These are phyloP conservation scores for Claviceps sp. DNA, from an alignment of 2,329 filamentous ascomycete genomes.

Conservation along the genomic window DNA sequence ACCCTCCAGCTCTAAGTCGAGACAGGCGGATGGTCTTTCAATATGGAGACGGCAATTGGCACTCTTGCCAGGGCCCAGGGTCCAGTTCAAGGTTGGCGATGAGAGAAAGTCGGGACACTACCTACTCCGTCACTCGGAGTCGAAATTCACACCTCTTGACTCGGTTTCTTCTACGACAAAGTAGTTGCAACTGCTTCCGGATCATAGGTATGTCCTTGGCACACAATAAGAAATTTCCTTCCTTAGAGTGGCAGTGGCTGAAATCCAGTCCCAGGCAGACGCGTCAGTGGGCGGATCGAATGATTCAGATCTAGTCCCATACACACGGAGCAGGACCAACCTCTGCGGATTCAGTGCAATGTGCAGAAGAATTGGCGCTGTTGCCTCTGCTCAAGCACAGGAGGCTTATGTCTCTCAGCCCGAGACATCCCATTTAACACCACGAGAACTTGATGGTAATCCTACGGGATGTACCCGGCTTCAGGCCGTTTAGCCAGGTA, in stretches of 20 bases:
- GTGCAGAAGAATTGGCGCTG: neutral
- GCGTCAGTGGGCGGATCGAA: neutral
- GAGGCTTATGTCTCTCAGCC: conserved; percentile 3
- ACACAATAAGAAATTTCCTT: neutral
- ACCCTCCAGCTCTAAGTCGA: neutral
- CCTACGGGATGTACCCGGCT: conserved; percentile 1
- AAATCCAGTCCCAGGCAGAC: neutral
- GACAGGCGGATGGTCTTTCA: neutral
- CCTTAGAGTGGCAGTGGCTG: neutral
- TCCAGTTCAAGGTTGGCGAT: neutral
- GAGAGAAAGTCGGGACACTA: neutral
- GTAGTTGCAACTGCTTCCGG: neutral
- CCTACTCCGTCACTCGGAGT: neutral
- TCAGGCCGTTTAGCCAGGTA: neutral
- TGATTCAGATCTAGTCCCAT: neutral
- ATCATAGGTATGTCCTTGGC: neutral
- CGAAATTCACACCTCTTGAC: neutral
- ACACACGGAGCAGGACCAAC: neutral
- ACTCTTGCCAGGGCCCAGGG: no score
- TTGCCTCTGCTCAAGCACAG: neutral
- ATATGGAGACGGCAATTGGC: neutral
- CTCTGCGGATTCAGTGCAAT: neutral
- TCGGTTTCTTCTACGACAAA: neutral
- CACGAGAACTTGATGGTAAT: conserved; percentile 1
- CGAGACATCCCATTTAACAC: conserved; percentile 9